Base-by-base conservation (phyloP, 2,329 filamentous ascomycete species). In the Ceratocystis harringtonii region DNA sequence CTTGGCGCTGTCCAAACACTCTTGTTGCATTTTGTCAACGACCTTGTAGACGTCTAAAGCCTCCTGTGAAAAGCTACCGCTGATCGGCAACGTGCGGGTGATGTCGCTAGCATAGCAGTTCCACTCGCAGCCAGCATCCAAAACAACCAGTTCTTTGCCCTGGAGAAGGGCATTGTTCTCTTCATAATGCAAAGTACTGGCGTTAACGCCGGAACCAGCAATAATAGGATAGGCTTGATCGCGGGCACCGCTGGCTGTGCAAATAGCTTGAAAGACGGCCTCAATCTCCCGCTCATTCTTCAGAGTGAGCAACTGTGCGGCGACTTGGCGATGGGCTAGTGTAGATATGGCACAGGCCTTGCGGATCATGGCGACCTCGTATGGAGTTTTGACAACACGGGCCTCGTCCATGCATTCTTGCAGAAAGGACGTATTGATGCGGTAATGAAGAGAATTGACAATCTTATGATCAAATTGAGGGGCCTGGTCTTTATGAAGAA, bases 71-170 rank as follows among this genome's bases (percentile, higher is more conserved):
- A 90, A 95, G 0, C 68, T 66, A 5, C 89, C 88, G 15, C 80
- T 82, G 25, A 96, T 76, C 3, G 92, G 92, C 69, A 96, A 84
- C 0, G 92, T 94, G 45, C 92, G 84, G 0, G 94, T 97, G 32
- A 97, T 85, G 74, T 97, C 92, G 66, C 88, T 89, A 36, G 90
- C 90, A 73, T 99, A 97, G 70, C 88, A 86, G 61, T 85, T 77
- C 75, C 85, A 95, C 75, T 97, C 92, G 69, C 86, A 88, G 1
- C 90, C 92, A 1, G 92, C 92, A 73, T 99, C 92, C 3, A 99
- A 78, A 22, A 95, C 85, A 41, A 97, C 77, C 36, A 92, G 80
- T 71, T 92, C 84, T 66, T 86, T 82, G 30, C 86, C 84, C 2
- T 77, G 76, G 19, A 97, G 81, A 1, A 84, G 76, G 70, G 88